These are phyloP conservation scores for Fusarium illudens DNA, from an alignment of 2,329 filamentous ascomycete species.

Conservation along the genomic window DNA sequence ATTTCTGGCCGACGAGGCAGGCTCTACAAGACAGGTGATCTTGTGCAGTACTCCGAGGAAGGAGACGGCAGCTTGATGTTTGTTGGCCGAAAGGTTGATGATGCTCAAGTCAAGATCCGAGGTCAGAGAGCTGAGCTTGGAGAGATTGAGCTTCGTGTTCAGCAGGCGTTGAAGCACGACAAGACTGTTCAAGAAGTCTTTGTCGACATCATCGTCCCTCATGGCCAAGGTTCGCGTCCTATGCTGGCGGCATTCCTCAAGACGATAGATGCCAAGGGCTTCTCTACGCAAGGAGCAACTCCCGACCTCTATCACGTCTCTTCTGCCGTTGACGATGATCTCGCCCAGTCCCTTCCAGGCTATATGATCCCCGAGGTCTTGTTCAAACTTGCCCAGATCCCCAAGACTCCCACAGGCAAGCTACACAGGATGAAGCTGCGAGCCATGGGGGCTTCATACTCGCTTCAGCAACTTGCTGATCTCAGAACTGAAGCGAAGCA, in stretches of 20 bases:
- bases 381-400: constrained; percentile 19
- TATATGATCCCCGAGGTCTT: constrained; percentile 35
- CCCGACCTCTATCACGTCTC: background rate
- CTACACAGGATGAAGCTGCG: constrained; percentile 16
- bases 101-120: constrained; percentile 66
- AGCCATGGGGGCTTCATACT: background rate
- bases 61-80: constrained; percentile 46
- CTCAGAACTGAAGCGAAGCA: background rate
- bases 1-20: background rate
- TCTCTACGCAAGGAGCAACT: too few species aligned
- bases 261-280: background rate
- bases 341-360: constrained; percentile 11
- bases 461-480: background rate
- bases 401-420: constrained; percentile 27
- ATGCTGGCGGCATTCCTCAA: constrained; percentile 5
- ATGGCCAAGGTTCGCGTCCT: background rate
- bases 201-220: constrained; percentile 8
- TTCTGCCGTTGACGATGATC: background rate
- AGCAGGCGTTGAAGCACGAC: background rate
- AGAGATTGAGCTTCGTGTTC: constrained; percentile 34
- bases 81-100: constrained; percentile 57
- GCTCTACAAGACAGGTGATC: constrained; percentile 58
- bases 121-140: constrained; percentile 64
- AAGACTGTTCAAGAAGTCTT: background rate
- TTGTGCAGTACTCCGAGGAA: constrained; percentile 50